Base-by-base conservation (phyloP, 1,139 yeast genomes). In the Scheffersomyces insectosa region DNA sequence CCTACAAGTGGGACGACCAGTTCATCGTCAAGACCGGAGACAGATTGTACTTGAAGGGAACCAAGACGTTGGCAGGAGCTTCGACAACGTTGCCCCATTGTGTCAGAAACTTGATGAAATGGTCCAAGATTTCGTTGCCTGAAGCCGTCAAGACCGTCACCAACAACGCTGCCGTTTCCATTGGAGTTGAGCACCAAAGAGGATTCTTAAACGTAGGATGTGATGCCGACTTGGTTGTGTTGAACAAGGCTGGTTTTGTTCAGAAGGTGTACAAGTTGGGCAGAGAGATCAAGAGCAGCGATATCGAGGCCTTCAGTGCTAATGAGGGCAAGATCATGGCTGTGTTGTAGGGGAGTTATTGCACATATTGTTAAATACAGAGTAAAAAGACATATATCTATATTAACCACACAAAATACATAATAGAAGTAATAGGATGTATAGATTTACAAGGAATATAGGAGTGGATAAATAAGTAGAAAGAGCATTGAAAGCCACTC, bases 61-160 rank as follows among this genome's bases (percentile, higher is more conserved):
- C 85, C 10, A 72, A 73, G 42, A 82, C 85, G 13, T 77, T 81
- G 58, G 86, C 86, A 4, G 87, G 86, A 33, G 76, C 83, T 13
- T 83, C 83, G 7, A 79, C 85, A 11, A 76, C 80, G 29, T 70
- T 81, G 43, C 77, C 81, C 29, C 73, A 74, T 38, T 78, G 84
- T 56, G 63, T 81, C 28, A 68, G 81, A 48, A 80, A 82, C 60
- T 65, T 81, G 51, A 67, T 76, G 57, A 50, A 63, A 36, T 82
- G 86, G 86, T 68, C 81, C 6, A 64, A 67, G 20, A 64, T 79
- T 30, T 54, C 79, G 1, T 66, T 82, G 44, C 78, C 81, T 8
- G 70, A 77, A 53, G 86, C 85, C 6, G 69, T 82, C 15, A 71
- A 76, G 50, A 72, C 83, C 3, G 83, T 75, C 42, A 82, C 86